Evolutionary conservation across 2,329 filamentous ascomycete species (phyloP).

Genomic region (Colletotrichum sp.): DNA sequence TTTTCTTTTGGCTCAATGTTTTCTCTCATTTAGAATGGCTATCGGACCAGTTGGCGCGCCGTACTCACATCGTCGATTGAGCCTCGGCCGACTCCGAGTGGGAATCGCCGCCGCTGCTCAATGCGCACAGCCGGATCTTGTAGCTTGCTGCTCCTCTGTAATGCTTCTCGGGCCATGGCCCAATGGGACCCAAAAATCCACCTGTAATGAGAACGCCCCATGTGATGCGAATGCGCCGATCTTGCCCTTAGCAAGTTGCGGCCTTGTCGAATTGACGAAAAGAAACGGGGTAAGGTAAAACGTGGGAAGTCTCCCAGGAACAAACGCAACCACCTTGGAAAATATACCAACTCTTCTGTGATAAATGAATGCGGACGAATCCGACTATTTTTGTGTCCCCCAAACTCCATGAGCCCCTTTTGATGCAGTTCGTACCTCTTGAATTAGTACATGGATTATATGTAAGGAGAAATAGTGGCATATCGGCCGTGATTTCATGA

Average conservation of each 20-base stretch:
- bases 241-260: not conserved
- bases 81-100: not conserved
- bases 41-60: not conserved
- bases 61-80: not conserved
- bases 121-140: not conserved
- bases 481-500: not conserved
- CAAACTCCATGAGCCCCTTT: constrained; percentile 16
- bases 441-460: constrained; percentile 23
- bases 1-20: not conserved
- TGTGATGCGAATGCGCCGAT: constrained; percentile 12
- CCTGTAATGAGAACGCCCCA: constrained; percentile 14
- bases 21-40: not conserved
- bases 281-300: not conserved
- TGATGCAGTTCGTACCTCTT: constrained; percentile 11
- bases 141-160: not conserved
- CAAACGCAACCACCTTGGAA: not conserved
- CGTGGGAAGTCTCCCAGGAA: not conserved
- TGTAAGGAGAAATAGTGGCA: not conserved
- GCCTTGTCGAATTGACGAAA: not conserved
- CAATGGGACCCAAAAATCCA: not conserved
- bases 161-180: not conserved
- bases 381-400: not conserved
- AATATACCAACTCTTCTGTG: not conserved
- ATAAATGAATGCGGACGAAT: not conserved
- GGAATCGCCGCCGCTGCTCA: not conserved